Evolutionary conservation across 306 rosid genomes (phyloP), one percentile per base, ranked within the genome.

Genomic region (Casuarina cunninghamiana): DNA sequence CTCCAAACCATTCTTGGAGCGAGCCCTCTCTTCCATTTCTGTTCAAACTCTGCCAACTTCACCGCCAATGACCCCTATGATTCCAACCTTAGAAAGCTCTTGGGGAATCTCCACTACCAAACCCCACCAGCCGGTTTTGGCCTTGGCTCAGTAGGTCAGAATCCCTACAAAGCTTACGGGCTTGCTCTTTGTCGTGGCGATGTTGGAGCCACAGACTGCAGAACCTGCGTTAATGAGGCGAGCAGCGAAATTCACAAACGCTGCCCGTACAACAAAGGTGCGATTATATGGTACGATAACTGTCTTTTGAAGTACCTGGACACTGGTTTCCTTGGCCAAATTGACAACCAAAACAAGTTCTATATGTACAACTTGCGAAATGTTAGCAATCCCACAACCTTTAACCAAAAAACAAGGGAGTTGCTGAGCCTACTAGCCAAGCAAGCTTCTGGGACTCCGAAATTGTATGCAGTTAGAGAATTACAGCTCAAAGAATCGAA

Each of bases 211-310:
- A 10, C 15, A 4, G 55, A 69, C 10, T 69, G 73, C 55, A 69
- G 44, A 32, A 44, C 50, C 10, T 69, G 73, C 13, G 13, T 69
- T 2, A 17, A 19, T 10, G 53, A 69, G 15, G 73, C 73, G 5
- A 45, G 7, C 35, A 45, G 7, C 73, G 37, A 69, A 42, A 42
- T 19, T 17, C 51, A 2, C 6, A 19, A 8, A 17, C 53, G 10
- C 2, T 69, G 73, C 73, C 53, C 73, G 3, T 6, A 69, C 45
- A 21, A 69, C 3, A 69, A 69, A 69, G 53, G 73, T 17, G 73
- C 73, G 2, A 42, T 69, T 15, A 19, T 42, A 69, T 69, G 73
- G 73, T 43, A 41, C 26, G 73, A 45, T 15, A 3, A 42, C 10
- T 69, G 73, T 44, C 35, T 69, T 19, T 16, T 17, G 16, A 69